Evolutionary conservation across 768 basidiomycete species (phyloP), one percentile per base, ranked within the genome.

Genomic region (Amanita polypyramis): DNA sequence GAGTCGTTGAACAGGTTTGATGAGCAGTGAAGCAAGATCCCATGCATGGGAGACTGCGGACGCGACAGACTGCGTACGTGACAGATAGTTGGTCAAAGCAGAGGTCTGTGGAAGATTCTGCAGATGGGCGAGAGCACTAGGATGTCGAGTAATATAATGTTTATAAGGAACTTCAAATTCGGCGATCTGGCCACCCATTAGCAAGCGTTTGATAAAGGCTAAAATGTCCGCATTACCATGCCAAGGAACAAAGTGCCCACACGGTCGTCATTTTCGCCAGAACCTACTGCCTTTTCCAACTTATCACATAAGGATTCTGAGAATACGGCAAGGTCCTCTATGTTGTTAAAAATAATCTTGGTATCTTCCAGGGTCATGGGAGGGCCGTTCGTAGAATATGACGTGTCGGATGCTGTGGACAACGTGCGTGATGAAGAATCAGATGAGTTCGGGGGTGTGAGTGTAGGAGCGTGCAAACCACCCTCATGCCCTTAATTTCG

Each of bases 1-100:
- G 47, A 97, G 75, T 12, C 95, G 81, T 59, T 98, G 96, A 3
- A 99, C 91, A 29, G 96, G 96, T 65, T 98, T 97, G 65, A 99
- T 97, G 51, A 99, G 82, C 33, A 97, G 76, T 0, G 91, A 92
- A 4, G 89, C 74, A 21, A 99, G 78, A 61, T 99, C 95, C 84
- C 91, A 93, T 2, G 91, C 87, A 57, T 90, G 83, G 0, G 89
- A 86, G 10, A 86, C 73, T 19, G 77, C 74, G 1, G 80, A 75
- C 1, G 86, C 82, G 32, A 85, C 70, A 9, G 68, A 71, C 50
- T 77, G 75, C 14, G 85, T 85, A 30, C 79, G 77, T 8, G 73
- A 62, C 39, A 88, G 72, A 62, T 92, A 93, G 2, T 73, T 66
- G 11, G 70, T 66, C 6, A 94, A 72, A 0, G 80, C 74, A 3